Evolutionary conservation across 2,329 filamentous ascomycete species (phyloP), one percentile per base, ranked within the genome.

Genomic region (Colletotrichum endophyticum): DNA sequence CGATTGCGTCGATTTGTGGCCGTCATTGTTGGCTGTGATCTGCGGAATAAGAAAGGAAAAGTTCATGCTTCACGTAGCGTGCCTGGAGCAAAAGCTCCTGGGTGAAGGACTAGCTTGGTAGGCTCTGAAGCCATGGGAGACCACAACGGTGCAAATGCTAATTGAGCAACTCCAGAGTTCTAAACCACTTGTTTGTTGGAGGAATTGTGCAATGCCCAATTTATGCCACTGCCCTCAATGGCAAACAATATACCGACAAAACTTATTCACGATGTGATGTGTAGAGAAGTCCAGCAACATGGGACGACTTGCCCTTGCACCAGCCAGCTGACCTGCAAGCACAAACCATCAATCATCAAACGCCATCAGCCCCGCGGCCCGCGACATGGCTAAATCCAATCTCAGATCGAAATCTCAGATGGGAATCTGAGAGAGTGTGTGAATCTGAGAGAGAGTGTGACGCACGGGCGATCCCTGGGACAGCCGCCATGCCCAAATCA

Each of bases 331-430:
- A 66, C 63, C 36, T 66, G 27, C 27, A 66, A 32, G 63, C 25
- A 66, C 39, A 66, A 66, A 30, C 36, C 19, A 19, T 30, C 63
- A 16, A 19, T 15, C 63, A 9, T 9, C 39, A 66, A 66, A 49
- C 49, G 15, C 66, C 30, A 16, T 68, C 49, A 39, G 30, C 44
- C 66, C 66, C 49, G 28, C 49, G 19, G 25, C 6, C 39, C 64
- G n/a, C 22, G 44, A 56, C 49, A 27, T 53, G 44, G 44, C 25
- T 1, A 70, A 61, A 44, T 39, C 5, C 63, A 63, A 36, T 30
- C 61, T 7, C 13, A 28, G 39, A 76, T 69, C 27, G 70, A 11
- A 68, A 76, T 76, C 63, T 73, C 32, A 39, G 15, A 69, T 76
- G 70, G 73, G 63, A 73, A 73, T 73, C 73, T 64, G 19, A 53